Percentiles rank a stretch among this genome's conserved stretches.
Conservation (phyloP, 148 eudicot genomes). For the Amaranthus hypochondriacus region DNA sequence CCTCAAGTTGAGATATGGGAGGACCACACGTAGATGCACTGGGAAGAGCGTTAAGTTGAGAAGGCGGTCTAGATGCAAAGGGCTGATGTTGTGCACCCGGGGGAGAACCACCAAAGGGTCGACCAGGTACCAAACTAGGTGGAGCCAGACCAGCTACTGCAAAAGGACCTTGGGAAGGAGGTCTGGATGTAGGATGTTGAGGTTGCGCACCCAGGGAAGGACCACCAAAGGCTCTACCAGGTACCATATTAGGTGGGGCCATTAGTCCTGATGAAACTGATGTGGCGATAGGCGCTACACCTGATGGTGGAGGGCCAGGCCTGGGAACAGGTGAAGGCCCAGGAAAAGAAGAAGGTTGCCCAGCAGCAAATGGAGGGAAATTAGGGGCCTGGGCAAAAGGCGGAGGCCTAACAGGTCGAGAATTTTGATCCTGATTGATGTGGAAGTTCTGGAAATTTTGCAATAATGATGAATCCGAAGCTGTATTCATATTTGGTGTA, state of each 20-base stretch:
- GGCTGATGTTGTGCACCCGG: constrained; percentile 42
- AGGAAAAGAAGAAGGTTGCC: constrained; percentile 33
- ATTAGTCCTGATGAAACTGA: constrained; percentile 43
- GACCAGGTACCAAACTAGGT: constrained; percentile 36
- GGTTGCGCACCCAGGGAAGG: constrained; percentile 42
- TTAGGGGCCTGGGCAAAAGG: constrained; percentile 58
- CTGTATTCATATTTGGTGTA: constrained; percentile 37
- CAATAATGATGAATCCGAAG: constrained; percentile 38
- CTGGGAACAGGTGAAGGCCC: constrained; percentile 44
- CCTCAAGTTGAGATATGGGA: constrained; percentile 28
- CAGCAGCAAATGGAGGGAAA: constrained; percentile 38
- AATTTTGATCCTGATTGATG: constrained; percentile 55
- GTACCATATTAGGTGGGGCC: constrained; percentile 40
- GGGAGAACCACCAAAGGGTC: constrained; percentile 47
- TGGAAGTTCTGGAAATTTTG: constrained; percentile 68
- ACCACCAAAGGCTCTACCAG: constrained; percentile 49
- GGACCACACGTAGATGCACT: constrained; percentile 32
- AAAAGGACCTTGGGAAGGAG: constrained; percentile 35
- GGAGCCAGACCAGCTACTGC: constrained; percentile 22
- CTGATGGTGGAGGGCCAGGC: constrained; percentile 78
- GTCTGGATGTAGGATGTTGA: constrained; percentile 53
- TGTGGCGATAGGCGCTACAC: constrained; percentile 56
- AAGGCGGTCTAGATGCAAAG: constrained; percentile 56
- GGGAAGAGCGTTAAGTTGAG: constrained; percentile 25
- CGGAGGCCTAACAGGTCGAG: constrained; percentile 44